Evolutionary conservation across 768 basidiomycete genomes (phyloP), one percentile per base, ranked within the genome.

Genomic region (Phanerochaete carnosa): DNA sequence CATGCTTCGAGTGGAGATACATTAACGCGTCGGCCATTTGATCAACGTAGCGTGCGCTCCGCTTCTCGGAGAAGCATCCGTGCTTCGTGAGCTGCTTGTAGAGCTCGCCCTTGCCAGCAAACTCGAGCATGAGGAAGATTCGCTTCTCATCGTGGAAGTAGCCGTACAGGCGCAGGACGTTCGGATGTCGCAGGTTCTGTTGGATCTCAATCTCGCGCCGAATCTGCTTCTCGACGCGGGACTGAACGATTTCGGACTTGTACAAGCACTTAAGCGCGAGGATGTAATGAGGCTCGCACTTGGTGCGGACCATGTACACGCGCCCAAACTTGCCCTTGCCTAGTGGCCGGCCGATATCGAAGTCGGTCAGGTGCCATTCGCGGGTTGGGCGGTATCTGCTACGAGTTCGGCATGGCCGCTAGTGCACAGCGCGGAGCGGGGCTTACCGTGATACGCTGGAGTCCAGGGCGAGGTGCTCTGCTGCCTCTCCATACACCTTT

Each of bases 301-400:
- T 96, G 22, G 96, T 98, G 54, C 95, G 86, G 47, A 96, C 94
- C 89, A 98, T 95, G 79, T 99, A 98, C 26, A 99, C 97, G 2
- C 94, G 90, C 0, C 97, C 97, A 67, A 98, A 99, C 77, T 98
- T 98, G 49, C 97, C 97, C 73, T 98, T 98, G n/a, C 97, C 97
- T 1, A 99, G 82, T 2, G 95, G 94, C 12, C 94, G 86, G 19
- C 97, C 96, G 69, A 98, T 96, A 64, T 97, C 94, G 67, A 99
- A 97, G 57, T 87, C 82, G 60, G 85, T 83, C 3, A 98, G 78
- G 30, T 83, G 86, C 89, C 95, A 94, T 68, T 94, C 92, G 22
- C 87, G 84, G 0, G 92, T 94, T 22, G 91, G 92, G 37, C 77
- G 81, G 62, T 77, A 80, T 58, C 90, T 54, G 32, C 30, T 65